phyloP scores from a whole-genome alignment of 805 yeast species.

The Pichia manshurica region DNA sequence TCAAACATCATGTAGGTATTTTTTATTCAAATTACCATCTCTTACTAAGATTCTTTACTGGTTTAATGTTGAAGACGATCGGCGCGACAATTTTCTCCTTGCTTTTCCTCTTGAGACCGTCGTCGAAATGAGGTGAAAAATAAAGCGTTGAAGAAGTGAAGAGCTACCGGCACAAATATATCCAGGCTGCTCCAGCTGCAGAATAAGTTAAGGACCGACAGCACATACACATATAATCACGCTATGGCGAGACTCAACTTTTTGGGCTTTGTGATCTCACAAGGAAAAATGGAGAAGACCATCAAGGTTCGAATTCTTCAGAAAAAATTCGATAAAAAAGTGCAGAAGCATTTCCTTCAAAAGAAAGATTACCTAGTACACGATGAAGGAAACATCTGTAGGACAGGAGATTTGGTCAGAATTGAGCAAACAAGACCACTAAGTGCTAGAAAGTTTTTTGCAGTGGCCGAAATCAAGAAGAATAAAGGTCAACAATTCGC shows the following conservation, averaged over 20 bases:
- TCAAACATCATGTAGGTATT: too few relatives aligned
- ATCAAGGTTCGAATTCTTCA: conserved; percentile 87
- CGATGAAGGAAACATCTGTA: conserved; percentile 85
- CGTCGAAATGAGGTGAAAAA: too few relatives aligned
- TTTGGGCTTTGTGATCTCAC: conserved; percentile 88
- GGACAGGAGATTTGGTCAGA: conserved; percentile 93
- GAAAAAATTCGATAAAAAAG: conserved; percentile 61
- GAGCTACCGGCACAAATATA: too few relatives aligned
- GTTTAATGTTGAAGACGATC: too few relatives aligned
- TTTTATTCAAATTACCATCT: too few relatives aligned
- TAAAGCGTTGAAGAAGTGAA: too few relatives aligned
- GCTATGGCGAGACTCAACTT: conserved; percentile 85
- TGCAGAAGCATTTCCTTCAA: conserved; percentile 69
- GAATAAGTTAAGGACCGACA: too few relatives aligned
- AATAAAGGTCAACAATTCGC: conserved; percentile 92
- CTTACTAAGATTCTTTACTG: too few relatives aligned
- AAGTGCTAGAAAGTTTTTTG: conserved; percentile 75
- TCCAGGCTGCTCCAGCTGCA: too few relatives aligned
- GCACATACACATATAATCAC: neutral
- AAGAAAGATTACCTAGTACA: conserved; percentile 86
- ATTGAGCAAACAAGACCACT: conserved; percentile 85
- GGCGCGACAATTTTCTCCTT: too few relatives aligned
- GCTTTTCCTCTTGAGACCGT: too few relatives aligned
- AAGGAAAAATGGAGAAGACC: conserved; percentile 94
- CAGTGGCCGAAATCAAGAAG: conserved; percentile 85